Conservation (phyloP, 108 stramenopile species). For the Nitzschia sp. region DNA sequence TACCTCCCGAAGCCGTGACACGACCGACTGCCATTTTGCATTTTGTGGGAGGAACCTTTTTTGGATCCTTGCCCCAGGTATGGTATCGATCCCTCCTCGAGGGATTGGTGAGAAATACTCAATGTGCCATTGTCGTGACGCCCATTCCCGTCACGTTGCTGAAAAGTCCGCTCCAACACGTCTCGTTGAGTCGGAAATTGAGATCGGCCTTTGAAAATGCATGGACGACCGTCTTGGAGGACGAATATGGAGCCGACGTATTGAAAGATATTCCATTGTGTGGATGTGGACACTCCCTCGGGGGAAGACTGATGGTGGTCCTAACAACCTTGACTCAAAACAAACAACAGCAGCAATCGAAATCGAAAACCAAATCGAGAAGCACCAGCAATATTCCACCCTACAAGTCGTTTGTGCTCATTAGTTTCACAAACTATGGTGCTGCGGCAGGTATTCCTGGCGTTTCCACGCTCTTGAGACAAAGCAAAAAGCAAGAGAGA, state of each 20-base stretch:
- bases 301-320: conserved; percentile 69
- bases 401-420: conserved; percentile 43
- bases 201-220: conserved; percentile 60
- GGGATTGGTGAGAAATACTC: conserved; percentile 53
- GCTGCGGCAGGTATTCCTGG: conserved; percentile 60
- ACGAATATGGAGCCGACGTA: conserved; percentile 75
- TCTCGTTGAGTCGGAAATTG: conserved; percentile 45
- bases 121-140: conserved; percentile 69
- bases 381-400: conserved; percentile 23
- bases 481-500: conserved; percentile 30
- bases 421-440: conserved; percentile 63
- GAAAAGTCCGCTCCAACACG: conserved; percentile 70
- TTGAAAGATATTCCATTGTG: conserved; percentile 53
- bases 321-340: conserved; percentile 41
- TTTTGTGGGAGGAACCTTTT: conserved; percentile 83
- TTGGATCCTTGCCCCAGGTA: conserved; percentile 67
- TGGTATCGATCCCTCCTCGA: conserved; percentile 73
- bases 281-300: conserved; percentile 80
- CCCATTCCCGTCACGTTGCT: conserved; percentile 67
- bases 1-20: conserved; percentile 57
- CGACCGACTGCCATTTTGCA: conserved; percentile 70
- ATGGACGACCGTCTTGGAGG: conserved; percentile 64
- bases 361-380: no score
- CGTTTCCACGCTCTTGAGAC: conserved; percentile 26
- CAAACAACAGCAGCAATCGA: neutral